These are phyloP conservation scores for Exophiala mesophila DNA, from an alignment of 2,329 filamentous ascomycete species.

Conservation along the genomic window DNA sequence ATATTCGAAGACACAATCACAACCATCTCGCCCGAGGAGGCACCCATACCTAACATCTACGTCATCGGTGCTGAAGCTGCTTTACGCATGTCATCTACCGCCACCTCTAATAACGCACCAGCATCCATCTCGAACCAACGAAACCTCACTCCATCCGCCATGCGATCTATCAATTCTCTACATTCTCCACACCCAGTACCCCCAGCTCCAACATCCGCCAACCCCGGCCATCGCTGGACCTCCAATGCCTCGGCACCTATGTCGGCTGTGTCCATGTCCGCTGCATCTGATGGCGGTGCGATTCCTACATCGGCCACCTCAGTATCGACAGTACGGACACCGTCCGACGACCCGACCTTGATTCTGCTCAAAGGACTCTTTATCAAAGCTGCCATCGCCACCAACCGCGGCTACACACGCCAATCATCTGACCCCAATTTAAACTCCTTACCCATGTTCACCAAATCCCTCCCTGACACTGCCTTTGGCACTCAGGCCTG, in stretches of 20 bases:
- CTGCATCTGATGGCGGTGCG: slow-evolving; percentile 20
- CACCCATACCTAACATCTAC: slow-evolving; percentile 77
- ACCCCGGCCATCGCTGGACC: slow-evolving; percentile 55
- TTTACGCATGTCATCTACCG: slow-evolving; percentile 15
- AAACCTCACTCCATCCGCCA: slow-evolving; percentile 13
- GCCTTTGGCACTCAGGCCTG: slow-evolving; percentile 70
- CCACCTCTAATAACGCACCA: slow-evolving; percentile 12
- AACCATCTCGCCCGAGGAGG: slow-evolving; percentile 68
- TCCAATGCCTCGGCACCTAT: slow-evolving; percentile 78
- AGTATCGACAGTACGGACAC: slow-evolving; percentile 40
- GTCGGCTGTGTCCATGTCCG: too few species aligned
- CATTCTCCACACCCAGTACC: slow-evolving; percentile 17
- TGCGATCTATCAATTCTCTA: slow-evolving; percentile 2
- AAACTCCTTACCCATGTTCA: slow-evolving; percentile 72
- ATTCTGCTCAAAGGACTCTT: slow-evolving; percentile 73
- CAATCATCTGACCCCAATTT: slow-evolving; percentile 38
- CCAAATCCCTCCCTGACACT: slow-evolving; percentile 67
- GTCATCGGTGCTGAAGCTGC: slow-evolving; percentile 68
- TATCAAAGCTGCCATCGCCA: slow-evolving; percentile 64
- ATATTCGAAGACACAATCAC: slow-evolving; percentile 84
- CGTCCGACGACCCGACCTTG: slow-evolving; percentile 68
- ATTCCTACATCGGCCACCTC: slow-evolving; percentile 43
- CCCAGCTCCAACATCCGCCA: slow-evolving; percentile 17
- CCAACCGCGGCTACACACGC: slow-evolving; percentile 21
- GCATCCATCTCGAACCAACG: slow-evolving; percentile 4